These are phyloP conservation scores for Starmerella floricola DNA, from an alignment of 805 yeast species.

Conservation along the genomic window DNA sequence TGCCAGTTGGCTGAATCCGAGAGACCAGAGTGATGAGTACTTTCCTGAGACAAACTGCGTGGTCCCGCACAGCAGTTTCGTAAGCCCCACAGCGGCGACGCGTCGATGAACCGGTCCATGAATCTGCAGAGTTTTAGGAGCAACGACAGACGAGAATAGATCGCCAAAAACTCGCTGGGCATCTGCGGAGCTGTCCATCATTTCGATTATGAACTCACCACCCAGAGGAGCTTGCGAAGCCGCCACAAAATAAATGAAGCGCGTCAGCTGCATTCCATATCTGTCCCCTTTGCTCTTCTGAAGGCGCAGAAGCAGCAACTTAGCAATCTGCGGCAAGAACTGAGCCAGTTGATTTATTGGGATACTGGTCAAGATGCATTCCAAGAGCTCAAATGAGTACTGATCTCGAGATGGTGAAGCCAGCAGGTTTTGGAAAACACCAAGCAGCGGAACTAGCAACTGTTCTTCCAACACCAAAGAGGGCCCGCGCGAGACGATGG, in stretches of 20 bases:
- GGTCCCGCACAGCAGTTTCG: constrained; percentile 33
- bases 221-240: constrained; percentile 34
- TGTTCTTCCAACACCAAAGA: constrained; percentile 34
- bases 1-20: constrained; percentile 36
- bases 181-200: constrained; percentile 28
- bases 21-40: constrained; percentile 34
- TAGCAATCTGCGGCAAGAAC: constrained; percentile 59
- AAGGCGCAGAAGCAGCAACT: constrained; percentile 64
- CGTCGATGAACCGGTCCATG: constrained; percentile 36
- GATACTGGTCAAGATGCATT: constrained; percentile 48
- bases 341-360: constrained; percentile 40
- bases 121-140: constrained; percentile 29
- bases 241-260: constrained; percentile 47
- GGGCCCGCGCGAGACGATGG: constrained; percentile 42
- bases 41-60: constrained; percentile 32
- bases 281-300: constrained; percentile 73
- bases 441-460: constrained; percentile 62
- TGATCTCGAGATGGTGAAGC: constrained; percentile 72
- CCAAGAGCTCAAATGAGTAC: constrained; percentile 75
- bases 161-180: constrained; percentile 30
- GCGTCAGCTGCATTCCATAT: constrained; percentile 56
- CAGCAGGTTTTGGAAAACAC: constrained; percentile 90
- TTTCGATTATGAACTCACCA: constrained; percentile 46
- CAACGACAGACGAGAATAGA: constrained; percentile 25
- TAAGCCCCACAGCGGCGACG: constrained; percentile 39